These are phyloP conservation scores for Stipa capillata DNA, from an alignment of 176 grass and related monocot species.

Conservation along the genomic window DNA sequence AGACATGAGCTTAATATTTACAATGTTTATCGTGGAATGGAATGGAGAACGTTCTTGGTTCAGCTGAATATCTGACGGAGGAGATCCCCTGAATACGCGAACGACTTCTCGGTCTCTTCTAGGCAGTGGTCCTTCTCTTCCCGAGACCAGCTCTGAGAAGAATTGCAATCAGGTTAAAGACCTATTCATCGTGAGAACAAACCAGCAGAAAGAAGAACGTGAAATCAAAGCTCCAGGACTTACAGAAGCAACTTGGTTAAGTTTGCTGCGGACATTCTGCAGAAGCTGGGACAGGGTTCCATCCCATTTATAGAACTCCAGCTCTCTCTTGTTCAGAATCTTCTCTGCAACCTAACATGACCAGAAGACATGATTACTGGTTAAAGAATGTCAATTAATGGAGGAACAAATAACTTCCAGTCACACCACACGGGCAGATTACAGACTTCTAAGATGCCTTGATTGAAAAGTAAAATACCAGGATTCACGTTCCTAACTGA, in stretches of 20 bases:
- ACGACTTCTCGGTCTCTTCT: constrained; percentile 82
- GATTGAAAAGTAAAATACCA: background rate
- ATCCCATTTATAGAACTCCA: constrained; percentile 92
- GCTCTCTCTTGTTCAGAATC: constrained; percentile 82
- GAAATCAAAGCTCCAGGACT: no score
- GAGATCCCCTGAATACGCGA: no score
- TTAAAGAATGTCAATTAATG: background rate
- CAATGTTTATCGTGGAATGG: no score
- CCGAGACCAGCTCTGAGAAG: constrained; percentile 55
- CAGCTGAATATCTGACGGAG: no score
- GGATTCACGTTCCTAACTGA: background rate
- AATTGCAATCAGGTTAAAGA: no score
- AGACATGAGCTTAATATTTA: no score
- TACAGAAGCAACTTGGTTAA: no score
- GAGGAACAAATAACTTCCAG: background rate
- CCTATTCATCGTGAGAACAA: no score
- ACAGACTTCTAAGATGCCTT: background rate
- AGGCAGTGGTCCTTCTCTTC: constrained; percentile 82
- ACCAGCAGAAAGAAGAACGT: no score
- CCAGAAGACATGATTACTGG: background rate
- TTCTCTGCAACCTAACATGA: no score
- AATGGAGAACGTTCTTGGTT: background rate
- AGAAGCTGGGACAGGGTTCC: constrained; percentile 61
- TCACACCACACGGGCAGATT: background rate
- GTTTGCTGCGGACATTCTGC: constrained; percentile 68